Evolutionary conservation across 1,284 basidiomycete genomes (phyloP), one percentile per base, ranked within the genome.

Genomic region (Cryptococcus deneoformans): DNA sequence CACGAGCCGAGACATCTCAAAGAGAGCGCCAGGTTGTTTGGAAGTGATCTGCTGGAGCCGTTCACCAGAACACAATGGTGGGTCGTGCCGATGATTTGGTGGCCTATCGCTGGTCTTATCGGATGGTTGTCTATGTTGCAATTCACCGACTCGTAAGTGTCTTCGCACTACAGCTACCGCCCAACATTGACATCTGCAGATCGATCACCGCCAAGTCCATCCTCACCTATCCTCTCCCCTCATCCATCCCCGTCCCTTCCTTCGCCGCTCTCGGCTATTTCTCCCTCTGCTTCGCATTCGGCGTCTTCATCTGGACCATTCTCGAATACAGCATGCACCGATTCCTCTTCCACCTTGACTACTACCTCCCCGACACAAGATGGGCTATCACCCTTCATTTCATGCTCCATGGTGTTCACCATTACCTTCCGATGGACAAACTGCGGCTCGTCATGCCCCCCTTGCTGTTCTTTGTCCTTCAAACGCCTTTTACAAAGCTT

Each of bases 381-480:
- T 79, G 82, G 59, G 90, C 88, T 75, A 81, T 99, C 68, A 86
- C 86, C 50, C 75, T 98, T 39, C 95, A 99, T 77, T 99, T 99
- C 79, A 77, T 93, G 68, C 82, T 94, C 69, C 95, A 99, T 75
- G 95, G 96, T 24, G 87, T 99, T 48, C 95, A 99, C 76, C 95
- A 99, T 79, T 99, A 95, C 73, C 81, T 99, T 57, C 95, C 93
- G 14, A 96, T 96, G 93, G 94, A 96, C 74, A 89, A 90, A 63
- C 79, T 96, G 68, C 85, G 96, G 54, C 86, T 99, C 42, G 96
- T 99, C 69, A 99, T 99, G 96, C 4, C 96, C 96, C 96, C 96
- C 0, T 73, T 85, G 3, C 77, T 99, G 56, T 99, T 99, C 79
- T 78, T 82, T 50, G 76, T 80, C 11, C 83, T 99, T 35, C 87